Conservation (phyloP, 768 basidiomycete genomes). For the Wakefieldia striispora region DNA sequence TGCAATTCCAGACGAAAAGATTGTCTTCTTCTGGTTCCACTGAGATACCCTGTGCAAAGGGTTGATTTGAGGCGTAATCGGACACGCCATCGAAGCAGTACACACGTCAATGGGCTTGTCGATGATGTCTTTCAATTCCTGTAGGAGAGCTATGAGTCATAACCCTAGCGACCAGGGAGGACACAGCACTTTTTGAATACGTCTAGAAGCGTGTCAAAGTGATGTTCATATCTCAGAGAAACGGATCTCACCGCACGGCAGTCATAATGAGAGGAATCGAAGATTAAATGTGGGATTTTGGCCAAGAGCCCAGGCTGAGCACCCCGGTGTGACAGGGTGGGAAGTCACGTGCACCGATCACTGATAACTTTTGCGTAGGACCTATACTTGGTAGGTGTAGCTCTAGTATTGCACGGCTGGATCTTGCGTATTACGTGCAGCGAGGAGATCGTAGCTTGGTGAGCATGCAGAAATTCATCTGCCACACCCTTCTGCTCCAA, state of each 20-base stretch:
- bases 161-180: slow-evolving; percentile 1
- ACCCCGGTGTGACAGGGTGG: no score
- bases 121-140: slow-evolving; percentile 69
- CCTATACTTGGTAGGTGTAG: no score
- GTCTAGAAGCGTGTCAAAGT: slow-evolving; percentile 42
- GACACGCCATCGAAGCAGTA: slow-evolving; percentile 11
- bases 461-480: no score
- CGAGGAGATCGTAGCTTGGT: no score
- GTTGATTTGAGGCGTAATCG: slow-evolving; percentile 10
- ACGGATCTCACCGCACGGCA: slow-evolving; percentile 34
- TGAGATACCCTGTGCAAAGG: slow-evolving; percentile 50
- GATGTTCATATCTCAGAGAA: neutral
- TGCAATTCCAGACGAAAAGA: slow-evolving; percentile 73
- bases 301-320: neutral
- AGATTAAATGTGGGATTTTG: slow-evolving; percentile 12
- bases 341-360: no score
- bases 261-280: slow-evolving; percentile 31
- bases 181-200: slow-evolving; percentile 67
- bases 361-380: no score
- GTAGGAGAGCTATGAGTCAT: slow-evolving; percentile 6
- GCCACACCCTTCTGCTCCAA: no score
- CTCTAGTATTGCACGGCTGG: no score
- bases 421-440: no score
- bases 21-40: slow-evolving; percentile 70
- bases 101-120: slow-evolving; percentile 64